phyloP scores from a whole-genome alignment of 1,284 basidiomycete species.

The Ganoderma leucocontextum region DNA sequence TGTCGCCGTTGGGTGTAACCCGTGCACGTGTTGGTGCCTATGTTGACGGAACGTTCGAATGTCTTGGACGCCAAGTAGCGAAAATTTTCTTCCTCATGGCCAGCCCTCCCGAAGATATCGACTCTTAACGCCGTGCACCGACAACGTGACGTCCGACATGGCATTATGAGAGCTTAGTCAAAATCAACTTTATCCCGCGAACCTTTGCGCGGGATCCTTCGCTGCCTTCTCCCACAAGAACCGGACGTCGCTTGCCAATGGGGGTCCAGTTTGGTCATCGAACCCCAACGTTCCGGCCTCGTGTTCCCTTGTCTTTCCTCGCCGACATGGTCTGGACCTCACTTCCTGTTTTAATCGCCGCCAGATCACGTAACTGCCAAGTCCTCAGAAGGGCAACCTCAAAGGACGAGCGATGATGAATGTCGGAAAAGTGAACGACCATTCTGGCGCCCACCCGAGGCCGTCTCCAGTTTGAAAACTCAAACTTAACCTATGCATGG shows the following conservation, averaged over 20 bases:
- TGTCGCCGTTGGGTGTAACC: neutral
- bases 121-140: neutral
- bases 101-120: neutral
- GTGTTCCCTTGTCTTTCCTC: slow-evolving; percentile 5
- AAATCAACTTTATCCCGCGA: slow-evolving; percentile 6
- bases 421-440: slow-evolving; percentile 2
- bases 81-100: neutral
- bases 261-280: neutral
- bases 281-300: slow-evolving; percentile 1
- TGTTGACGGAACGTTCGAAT: neutral
- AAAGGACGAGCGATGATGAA: neutral
- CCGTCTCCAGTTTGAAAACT: neutral
- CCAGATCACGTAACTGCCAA: slow-evolving; percentile 5
- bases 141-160: neutral
- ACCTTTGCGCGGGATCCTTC: neutral
- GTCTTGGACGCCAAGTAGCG: neutral
- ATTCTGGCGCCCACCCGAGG: neutral
- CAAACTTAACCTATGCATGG: neutral
- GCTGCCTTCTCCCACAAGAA: neutral
- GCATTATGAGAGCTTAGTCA: neutral
- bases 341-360: slow-evolving; percentile 4
- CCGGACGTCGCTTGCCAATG: neutral
- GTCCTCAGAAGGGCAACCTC: neutral
- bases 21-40: neutral
- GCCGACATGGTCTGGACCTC: neutral